Conservation (phyloP, 2,329 filamentous ascomycete genomes). For the Fusarium proliferatum region DNA sequence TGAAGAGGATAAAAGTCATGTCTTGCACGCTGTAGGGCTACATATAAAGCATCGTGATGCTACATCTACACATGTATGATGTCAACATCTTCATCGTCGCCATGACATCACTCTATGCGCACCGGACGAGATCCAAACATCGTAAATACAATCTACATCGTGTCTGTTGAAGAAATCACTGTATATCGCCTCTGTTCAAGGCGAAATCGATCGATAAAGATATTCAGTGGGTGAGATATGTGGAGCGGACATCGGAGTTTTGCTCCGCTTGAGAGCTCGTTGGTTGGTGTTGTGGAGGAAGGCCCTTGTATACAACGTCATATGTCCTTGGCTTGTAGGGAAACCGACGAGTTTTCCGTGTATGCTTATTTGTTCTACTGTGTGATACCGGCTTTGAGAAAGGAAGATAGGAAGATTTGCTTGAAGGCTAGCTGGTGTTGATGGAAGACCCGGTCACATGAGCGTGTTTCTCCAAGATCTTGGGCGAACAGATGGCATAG, state of each 20-base stretch:
- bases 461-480: neutral
- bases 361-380: neutral
- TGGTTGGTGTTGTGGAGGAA: conserved; percentile 27
- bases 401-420: neutral
- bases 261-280: conserved; percentile 28
- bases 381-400: neutral
- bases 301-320: conserved; percentile 26
- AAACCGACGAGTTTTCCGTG: neutral
- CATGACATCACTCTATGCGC: conserved; percentile 32
- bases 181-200: neutral
- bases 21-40: neutral
- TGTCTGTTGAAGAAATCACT: neutral
- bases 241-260: conserved; percentile 28
- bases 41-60: conserved; percentile 23
- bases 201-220: conserved; percentile 27
- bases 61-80: conserved; percentile 14
- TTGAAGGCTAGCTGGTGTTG: neutral
- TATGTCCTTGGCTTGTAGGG: conserved; percentile 8
- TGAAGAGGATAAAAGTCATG: neutral
- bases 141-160: neutral
- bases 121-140: neutral
- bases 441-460: conserved; percentile 12
- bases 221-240: conserved; percentile 13
- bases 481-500: neutral
- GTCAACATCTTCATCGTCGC: conserved; percentile 17